Conservation (phyloP, 495 filamentous ascomycete species). For the Astrothelium macrocarpum region DNA sequence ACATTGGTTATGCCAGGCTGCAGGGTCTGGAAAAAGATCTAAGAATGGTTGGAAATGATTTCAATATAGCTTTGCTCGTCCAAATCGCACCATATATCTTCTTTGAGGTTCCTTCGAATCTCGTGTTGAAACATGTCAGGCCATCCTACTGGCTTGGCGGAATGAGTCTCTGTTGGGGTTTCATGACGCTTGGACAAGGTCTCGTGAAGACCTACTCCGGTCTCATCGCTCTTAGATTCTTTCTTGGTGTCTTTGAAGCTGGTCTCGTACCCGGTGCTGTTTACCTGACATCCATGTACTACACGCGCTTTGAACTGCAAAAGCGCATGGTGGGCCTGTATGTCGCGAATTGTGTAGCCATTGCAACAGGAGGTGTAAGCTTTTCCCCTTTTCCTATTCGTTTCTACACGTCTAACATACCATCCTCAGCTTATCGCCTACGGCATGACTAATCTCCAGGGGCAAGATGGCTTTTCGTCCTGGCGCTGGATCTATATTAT, state of each 20-base stretch:
- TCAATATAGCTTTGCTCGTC: slow-evolving; percentile 50
- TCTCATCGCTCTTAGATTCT: slow-evolving; percentile 47
- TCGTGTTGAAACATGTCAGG: slow-evolving; percentile 52
- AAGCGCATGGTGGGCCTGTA: slow-evolving; percentile 33
- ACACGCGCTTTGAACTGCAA: slow-evolving; percentile 51
- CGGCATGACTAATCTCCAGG: slow-evolving; percentile 1
- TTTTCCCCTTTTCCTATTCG: not conserved
- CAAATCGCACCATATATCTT: slow-evolving; percentile 58
- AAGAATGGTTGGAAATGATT: slow-evolving; percentile 44
- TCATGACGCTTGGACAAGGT: slow-evolving; percentile 35
- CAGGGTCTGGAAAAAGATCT: slow-evolving; percentile 50
- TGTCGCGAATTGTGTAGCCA: not conserved
- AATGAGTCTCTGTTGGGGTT: slow-evolving; percentile 47
- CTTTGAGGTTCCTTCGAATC: slow-evolving; percentile 53
- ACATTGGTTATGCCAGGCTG: slow-evolving; percentile 47
- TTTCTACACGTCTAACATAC: not conserved
- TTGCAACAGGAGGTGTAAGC: not conserved
- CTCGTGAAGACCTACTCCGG: slow-evolving; percentile 43
- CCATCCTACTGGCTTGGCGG: slow-evolving; percentile 47
- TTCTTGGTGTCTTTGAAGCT: slow-evolving; percentile 51
- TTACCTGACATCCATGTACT: slow-evolving; percentile 44
- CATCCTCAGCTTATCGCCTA: not conserved
- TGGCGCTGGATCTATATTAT: slow-evolving; percentile 42
- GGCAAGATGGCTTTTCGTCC: not conserved
- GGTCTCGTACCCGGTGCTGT: slow-evolving; percentile 44